These are phyloP conservation scores for Cryptococcus sp. DNA, from an alignment of 1,284 basidiomycete species.

Conservation along the genomic window DNA sequence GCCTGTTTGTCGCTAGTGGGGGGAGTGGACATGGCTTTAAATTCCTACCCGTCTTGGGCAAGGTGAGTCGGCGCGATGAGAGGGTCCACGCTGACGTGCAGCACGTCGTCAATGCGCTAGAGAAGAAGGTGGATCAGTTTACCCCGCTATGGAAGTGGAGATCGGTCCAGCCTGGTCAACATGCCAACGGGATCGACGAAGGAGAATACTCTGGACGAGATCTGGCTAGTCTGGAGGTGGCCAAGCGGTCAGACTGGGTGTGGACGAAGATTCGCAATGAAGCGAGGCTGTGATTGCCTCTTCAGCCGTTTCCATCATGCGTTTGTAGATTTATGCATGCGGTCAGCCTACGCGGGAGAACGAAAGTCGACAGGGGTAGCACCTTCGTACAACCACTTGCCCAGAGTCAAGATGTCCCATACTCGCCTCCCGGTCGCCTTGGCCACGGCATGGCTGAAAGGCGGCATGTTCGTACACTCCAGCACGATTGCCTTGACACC, in stretches of 20 bases:
- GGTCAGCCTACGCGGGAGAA: no score
- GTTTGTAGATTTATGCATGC: no score
- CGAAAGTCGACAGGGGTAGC: conserved; percentile 3
- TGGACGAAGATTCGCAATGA: conserved; percentile 1
- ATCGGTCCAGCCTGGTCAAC: conserved; percentile 7
- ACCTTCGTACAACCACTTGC: conserved; percentile 20
- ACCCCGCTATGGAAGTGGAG: conserved; percentile 22
- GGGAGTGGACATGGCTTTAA: conserved; percentile 32
- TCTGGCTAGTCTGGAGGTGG: conserved; percentile 9
- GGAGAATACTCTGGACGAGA: conserved; percentile 15
- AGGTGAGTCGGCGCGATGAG: background rate
- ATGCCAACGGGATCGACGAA: conserved; percentile 24
- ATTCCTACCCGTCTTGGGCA: conserved; percentile 28
- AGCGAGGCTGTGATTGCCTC: no score
- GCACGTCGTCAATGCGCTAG: conserved; percentile 24
- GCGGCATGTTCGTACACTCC: conserved; percentile 34
- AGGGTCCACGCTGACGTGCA: no score
- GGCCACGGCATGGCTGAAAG: conserved; percentile 19
- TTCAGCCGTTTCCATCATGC: no score
- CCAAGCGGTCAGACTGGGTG: conserved; percentile 9
- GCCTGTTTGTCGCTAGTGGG: conserved; percentile 25
- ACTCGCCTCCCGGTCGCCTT: conserved; percentile 20
- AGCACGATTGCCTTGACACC: conserved; percentile 24
- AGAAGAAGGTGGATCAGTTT: conserved; percentile 20
- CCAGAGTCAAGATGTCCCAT: conserved; percentile 22